Base-by-base conservation (phyloP, 1,139 yeast species). In the Yamadazyma kanchanaburiensis region DNA sequence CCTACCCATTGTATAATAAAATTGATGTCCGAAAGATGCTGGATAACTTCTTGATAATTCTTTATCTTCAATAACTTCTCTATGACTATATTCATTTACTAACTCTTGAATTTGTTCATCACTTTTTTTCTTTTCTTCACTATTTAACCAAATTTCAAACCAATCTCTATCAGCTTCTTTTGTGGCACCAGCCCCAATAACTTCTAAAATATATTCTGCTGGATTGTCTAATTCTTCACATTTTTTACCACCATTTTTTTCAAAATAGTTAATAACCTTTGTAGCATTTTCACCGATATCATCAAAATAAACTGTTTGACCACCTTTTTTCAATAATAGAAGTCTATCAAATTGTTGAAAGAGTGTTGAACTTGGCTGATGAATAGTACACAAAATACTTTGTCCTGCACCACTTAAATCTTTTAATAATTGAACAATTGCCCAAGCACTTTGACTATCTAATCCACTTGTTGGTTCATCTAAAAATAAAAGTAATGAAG, bases 381-480 rank as follows among this genome's bases (percentile, higher is more conserved):
- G 94, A 42, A 83, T 83, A 9, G 94, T 83, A 63, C 91, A 83
- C 52, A 83, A 61, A 49, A 84, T 79, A 28, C 94, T 91, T 58
- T 84, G 94, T 23, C 94, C 94, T 45, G 77, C 78, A 50, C 77
- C 69, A 18, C 91, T 85, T 35, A 84, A 67, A 56, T 79, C 81
- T 59, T 86, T 75, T 79, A 84, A 75, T 58, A 85, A 67, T 51
- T 80, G 77, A 60, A 88, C 80, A 45, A 83, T 77, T 21, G 94
- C 77, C 94, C 94, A 84, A 12, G 95, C 94, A 34, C 95, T 82
- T 58, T 86, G 95, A 15, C 95, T 85, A 53, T 87, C 95, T 43
- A 87, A 68, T 51, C 96, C 96, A 5, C 95, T 86, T 14, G 96
- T 87, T 7, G 96, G 96, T 55, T 87, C 96, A 60, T 87, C 96